A percentile compares a stretch with the other conserved stretches of the same genome.
Evolutionary conservation across 495 filamentous ascomycete species (phyloP).

Genomic region (Aspergillus coremiiformis): DNA sequence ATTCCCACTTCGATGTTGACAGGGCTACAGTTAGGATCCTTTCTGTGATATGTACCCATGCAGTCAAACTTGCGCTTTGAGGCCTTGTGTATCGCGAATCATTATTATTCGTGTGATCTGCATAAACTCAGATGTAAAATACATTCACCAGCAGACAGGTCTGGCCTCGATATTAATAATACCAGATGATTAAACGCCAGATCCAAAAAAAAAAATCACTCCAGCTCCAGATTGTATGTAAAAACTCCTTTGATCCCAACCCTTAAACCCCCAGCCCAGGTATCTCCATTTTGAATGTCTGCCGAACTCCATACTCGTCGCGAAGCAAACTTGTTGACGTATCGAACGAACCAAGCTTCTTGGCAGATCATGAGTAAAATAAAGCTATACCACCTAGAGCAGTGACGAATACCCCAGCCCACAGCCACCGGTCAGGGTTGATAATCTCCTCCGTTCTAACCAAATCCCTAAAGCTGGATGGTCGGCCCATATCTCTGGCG

Average conservation of each 20-base stretch:
- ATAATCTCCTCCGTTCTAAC: slow-evolving; percentile 40
- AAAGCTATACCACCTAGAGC: slow-evolving; percentile 45
- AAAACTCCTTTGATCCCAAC: not conserved
- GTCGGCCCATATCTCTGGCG: slow-evolving; percentile 19
- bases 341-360: not conserved
- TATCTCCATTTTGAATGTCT: not conserved
- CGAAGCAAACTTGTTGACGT: not conserved
- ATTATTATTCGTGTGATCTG: not conserved
- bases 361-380: slow-evolving; percentile 25
- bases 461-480: slow-evolving; percentile 38
- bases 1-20: slow-evolving; percentile 8
- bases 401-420: slow-evolving; percentile 63
- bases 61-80: not conserved
- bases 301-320: slow-evolving; percentile 1
- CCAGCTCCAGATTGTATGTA: slow-evolving; percentile 3
- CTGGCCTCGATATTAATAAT: not conserved
- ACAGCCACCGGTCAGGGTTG: slow-evolving; percentile 57
- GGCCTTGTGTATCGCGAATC: not conserved
- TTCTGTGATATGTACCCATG: not conserved
- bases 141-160: not conserved
- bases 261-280: not conserved
- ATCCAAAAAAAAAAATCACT: not conserved
- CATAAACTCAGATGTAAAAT: not conserved
- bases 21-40: not conserved
- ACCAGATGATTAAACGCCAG: not conserved